Base-by-base conservation (phyloP, 208 protist genomes). In the Porcisia hertigi region DNA sequence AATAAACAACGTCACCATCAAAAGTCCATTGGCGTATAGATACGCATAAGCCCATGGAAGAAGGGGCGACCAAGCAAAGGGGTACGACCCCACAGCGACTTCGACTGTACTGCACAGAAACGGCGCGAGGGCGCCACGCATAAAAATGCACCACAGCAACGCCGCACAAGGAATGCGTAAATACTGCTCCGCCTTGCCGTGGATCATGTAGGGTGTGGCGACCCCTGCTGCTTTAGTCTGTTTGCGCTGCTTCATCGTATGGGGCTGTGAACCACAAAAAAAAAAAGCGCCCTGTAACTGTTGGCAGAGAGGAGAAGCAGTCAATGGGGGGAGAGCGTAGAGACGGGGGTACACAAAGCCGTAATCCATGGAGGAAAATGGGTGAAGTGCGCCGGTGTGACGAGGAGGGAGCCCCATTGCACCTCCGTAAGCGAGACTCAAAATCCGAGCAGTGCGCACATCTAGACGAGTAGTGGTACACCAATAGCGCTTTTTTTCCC, bases 1-100 rank as follows among this genome's bases (percentile, higher is more conserved):
- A 8, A 86, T 18, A 53, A 82, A 89, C 0, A 82, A 65, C 36
- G 73, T 73, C 11, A 54, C 59, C 0, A 86, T 34, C 9, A 79
- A 80, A 14, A 86, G 34, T 3, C 73, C 75, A 55, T 80, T 81
- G 12, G 39, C 64, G 49, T 66, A 75, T 4, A 80, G 54, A 58
- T 84, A 79, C 14, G 74, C 69, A 9, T 45, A 70, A 54, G 62
- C 25, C 45, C 57, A 81, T 11, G 71, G 59, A 41, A 76, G 49
- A 39, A 81, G 34, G 14, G 30, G 45, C 55, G 53, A 76, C 41
- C 25, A 34, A 36, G 58, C n/a, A 7, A n/a, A 60, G 43, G 9
- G 36, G 70, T 20, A 18, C 71, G 59, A 45, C 8, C 57, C 20
- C 41, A 18, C 57, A 3, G 8, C 58, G 3, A 4, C 25, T 11